Conservation (phyloP, 129 eudicot genomes). For the Cynara cardunculus region DNA sequence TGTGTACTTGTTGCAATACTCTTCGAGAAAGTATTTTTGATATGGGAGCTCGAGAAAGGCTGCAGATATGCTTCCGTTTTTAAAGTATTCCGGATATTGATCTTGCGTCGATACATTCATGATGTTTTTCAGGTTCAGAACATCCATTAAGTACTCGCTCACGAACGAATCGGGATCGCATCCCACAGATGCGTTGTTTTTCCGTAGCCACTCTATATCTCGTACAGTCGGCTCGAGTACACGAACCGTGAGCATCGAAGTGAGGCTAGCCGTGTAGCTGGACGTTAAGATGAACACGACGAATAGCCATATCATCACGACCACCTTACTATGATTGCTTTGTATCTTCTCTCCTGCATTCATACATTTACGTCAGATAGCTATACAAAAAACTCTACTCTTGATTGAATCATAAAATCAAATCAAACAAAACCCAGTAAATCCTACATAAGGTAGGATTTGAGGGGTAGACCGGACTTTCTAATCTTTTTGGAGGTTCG, state of each 20-base stretch:
- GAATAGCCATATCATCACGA: constrained; percentile 50
- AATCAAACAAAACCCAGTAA: not conserved
- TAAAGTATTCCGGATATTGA: constrained; percentile 32
- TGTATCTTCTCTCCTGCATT: constrained; percentile 42
- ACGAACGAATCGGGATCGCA: constrained; percentile 59
- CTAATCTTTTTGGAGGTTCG: not conserved
- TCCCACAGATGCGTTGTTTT: constrained; percentile 43
- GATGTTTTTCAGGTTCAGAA: constrained; percentile 29
- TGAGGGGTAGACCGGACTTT: not conserved
- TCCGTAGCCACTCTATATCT: constrained; percentile 42
- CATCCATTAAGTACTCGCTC: constrained; percentile 31
- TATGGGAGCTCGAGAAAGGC: constrained; percentile 64
- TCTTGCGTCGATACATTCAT: constrained; percentile 11
- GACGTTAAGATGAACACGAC: constrained; percentile 43
- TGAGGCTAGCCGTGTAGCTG: constrained; percentile 52
- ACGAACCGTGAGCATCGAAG: constrained; percentile 52
- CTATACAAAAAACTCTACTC: not conserved
- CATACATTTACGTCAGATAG: not conserved
- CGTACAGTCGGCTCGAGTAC: constrained; percentile 42
- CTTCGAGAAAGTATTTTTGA: constrained; percentile 36
- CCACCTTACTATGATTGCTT: constrained; percentile 45
- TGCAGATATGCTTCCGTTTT: constrained; percentile 28
- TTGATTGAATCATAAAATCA: not conserved
- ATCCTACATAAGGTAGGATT: not conserved
- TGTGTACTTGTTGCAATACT: constrained; percentile 40